Conservation (phyloP, 2,329 filamentous ascomycete species). For the Neonectria coccinea region DNA sequence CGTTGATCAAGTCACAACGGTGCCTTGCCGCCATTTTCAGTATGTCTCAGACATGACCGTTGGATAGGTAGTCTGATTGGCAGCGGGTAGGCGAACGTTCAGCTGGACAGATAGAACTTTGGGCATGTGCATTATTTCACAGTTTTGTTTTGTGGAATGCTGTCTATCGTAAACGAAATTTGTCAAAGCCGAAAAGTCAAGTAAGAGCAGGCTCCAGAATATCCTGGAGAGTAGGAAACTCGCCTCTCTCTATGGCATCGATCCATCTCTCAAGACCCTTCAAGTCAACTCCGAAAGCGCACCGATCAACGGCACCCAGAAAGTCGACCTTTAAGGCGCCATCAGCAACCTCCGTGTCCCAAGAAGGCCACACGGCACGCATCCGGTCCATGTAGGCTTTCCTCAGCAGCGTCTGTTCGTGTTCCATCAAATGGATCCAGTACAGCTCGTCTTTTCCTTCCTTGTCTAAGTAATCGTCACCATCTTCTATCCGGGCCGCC, state of each 20-base stretch:
- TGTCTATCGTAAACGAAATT: not conserved
- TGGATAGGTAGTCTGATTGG: not conserved
- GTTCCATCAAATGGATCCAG: slow-evolving; percentile 55
- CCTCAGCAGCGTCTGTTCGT: slow-evolving; percentile 54
- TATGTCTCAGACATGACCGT: not conserved
- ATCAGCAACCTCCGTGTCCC: slow-evolving; percentile 43
- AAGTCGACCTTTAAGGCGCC: slow-evolving; percentile 49
- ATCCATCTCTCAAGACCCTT: slow-evolving; percentile 5
- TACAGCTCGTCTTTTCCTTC: slow-evolving; percentile 55
- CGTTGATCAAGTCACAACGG: not conserved
- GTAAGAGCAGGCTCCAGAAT: not conserved
- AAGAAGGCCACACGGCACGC: slow-evolving; percentile 47
- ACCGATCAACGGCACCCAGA: slow-evolving; percentile 9
- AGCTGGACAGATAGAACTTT: not conserved
- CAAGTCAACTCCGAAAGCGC: slow-evolving; percentile 4
- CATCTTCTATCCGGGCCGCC: not conserved
- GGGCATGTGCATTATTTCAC: not conserved
- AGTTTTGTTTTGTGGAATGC: not conserved
- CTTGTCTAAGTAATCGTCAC: slow-evolving; percentile 48
- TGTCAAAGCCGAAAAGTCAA: not conserved
- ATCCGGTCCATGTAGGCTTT: slow-evolving; percentile 48
- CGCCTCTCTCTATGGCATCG: slow-evolving; percentile 8
- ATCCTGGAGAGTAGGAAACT: slow-evolving; percentile 12
- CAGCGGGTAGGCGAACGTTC: slow-evolving; percentile 1
- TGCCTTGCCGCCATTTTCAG: not conserved